Conservation (phyloP, 2,329 filamentous ascomycete species). For the Pseudopyricularia javanii region DNA sequence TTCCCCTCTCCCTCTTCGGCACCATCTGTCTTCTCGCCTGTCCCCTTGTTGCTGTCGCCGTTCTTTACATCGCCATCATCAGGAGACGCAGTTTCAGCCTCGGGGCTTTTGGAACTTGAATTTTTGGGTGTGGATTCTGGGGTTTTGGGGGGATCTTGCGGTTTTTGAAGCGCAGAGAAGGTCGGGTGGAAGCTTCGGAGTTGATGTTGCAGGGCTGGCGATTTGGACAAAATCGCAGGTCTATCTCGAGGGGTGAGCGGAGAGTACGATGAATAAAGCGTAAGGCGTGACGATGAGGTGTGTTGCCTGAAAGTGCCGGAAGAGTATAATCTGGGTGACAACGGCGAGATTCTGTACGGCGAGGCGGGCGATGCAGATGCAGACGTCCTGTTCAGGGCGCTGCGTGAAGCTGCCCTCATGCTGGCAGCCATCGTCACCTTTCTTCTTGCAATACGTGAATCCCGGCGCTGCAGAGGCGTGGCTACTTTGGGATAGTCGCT, state of each 20-base stretch:
- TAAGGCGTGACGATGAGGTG: background rate
- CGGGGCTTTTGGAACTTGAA: background rate
- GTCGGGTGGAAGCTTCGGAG: background rate
- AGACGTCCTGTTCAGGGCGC: background rate
- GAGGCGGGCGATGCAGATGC: background rate
- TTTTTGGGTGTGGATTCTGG: background rate
- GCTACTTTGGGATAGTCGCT: background rate
- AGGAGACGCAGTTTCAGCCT: background rate
- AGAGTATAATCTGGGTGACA: background rate
- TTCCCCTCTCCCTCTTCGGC: conserved; percentile 21
- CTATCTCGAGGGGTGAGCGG: background rate
- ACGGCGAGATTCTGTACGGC: background rate
- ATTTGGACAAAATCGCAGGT: background rate
- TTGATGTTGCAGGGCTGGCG: background rate
- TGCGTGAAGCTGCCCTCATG: background rate
- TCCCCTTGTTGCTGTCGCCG: background rate
- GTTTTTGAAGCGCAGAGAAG: background rate
- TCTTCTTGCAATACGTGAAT: background rate
- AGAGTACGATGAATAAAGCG: background rate
- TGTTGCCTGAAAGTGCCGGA: background rate
- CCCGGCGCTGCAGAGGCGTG: background rate
- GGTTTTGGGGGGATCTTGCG: background rate
- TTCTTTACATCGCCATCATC: background rate
- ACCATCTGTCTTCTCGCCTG: background rate
- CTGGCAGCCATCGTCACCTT: background rate